phyloP scores from a whole-genome alignment of 371 early-diverging fungal species.

The Umbelopsis sp. region DNA sequence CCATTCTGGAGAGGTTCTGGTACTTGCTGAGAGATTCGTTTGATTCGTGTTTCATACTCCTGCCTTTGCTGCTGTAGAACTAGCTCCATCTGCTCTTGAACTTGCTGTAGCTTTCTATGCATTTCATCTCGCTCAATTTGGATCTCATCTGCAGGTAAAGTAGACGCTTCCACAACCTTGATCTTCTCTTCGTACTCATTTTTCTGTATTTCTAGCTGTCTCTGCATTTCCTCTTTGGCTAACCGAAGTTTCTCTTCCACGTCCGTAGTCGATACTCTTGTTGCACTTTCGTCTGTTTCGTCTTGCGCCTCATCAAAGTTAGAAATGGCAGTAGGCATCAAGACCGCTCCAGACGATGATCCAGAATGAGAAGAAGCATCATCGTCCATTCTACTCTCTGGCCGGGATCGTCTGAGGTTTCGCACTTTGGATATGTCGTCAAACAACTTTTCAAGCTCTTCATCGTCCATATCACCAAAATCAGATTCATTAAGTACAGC shows the following conservation, averaged over 20 bases:
- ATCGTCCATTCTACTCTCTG: constrained; percentile 43
- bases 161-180: constrained; percentile 22
- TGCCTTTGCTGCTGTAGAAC: constrained; percentile 48
- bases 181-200: constrained; percentile 47
- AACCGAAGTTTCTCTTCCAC: constrained; percentile 42
- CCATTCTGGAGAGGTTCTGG: constrained; percentile 8
- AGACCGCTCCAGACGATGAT: constrained; percentile 12
- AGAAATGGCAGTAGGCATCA: constrained; percentile 6
- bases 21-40: constrained; percentile 37
- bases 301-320: neutral
- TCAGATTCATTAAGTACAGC: constrained; percentile 47
- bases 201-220: constrained; percentile 41
- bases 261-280: neutral
- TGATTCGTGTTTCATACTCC: constrained; percentile 56
- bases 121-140: constrained; percentile 26
- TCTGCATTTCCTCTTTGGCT: constrained; percentile 44
- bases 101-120: constrained; percentile 33
- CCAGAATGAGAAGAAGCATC: constrained; percentile 37
- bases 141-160: constrained; percentile 22
- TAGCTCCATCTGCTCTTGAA: constrained; percentile 54
- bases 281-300: neutral
- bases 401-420: constrained; percentile 37
- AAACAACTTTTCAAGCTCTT: constrained; percentile 63
- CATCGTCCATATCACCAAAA: constrained; percentile 56
- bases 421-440: constrained; percentile 60